phyloP scores from a whole-genome alignment of 2,329 filamentous ascomycete genomes.

The Colletotrichum noveboracense region DNA sequence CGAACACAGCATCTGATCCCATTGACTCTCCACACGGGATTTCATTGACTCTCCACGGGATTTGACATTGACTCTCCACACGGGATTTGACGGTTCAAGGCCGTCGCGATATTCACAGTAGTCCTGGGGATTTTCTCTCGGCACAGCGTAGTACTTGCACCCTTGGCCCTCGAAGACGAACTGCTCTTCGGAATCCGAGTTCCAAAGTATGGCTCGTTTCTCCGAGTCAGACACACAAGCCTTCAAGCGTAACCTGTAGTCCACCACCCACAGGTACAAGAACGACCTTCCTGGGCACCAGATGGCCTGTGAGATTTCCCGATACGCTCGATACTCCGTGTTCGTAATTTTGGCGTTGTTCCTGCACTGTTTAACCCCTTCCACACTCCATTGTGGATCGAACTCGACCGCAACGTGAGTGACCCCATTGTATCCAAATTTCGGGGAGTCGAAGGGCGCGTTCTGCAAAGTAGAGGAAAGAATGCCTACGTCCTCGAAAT shows the following conservation, averaged over 20 bases:
- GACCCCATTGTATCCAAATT: fast-evolving
- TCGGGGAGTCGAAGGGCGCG: not conserved
- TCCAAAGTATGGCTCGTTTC: not conserved
- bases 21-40: fast-evolving
- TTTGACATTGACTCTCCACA: not conserved
- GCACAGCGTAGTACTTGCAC: not conserved
- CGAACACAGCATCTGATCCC: no score
- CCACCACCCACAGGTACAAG: not conserved
- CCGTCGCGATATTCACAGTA: not conserved
- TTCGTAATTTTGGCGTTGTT: not conserved
- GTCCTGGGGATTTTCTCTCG: not conserved
- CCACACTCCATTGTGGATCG: not conserved
- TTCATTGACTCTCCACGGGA: fast-evolving
- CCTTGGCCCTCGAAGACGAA: not conserved
- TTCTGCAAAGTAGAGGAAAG: fast-evolving
- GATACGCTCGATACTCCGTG: fast-evolving
- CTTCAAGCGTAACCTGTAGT: not conserved
- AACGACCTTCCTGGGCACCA: fast-evolving
- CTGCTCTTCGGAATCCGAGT: not conserved
- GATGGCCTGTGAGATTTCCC: fast-evolving
- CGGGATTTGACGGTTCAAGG: not conserved
- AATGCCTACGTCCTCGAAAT: not conserved
- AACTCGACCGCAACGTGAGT: not conserved
- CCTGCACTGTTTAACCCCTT: fast-evolving
- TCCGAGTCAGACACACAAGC: fast-evolving